These are phyloP conservation scores for Pseudomassariella vexata DNA, from an alignment of 2,329 filamentous ascomycete genomes.

Conservation along the genomic window DNA sequence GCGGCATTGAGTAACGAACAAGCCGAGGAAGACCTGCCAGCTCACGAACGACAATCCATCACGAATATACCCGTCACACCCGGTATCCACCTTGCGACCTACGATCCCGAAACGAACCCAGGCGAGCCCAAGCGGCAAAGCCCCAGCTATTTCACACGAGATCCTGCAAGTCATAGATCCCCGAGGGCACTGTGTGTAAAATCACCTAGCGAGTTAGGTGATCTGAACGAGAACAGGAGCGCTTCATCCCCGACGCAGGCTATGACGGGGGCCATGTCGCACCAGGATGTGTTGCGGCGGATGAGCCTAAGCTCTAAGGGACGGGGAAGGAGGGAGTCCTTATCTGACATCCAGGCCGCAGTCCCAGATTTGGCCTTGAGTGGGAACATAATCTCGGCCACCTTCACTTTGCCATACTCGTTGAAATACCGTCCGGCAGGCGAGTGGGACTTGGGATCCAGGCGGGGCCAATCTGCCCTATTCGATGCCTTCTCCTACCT, in stretches of 20 bases:
- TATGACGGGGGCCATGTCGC: slow-evolving; percentile 26
- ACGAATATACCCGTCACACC: slow-evolving; percentile 35
- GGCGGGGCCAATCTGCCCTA: slow-evolving; percentile 83
- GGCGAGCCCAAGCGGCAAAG: slow-evolving; percentile 7
- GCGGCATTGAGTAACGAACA: too few relatives aligned
- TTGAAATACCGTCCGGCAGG: slow-evolving; percentile 51
- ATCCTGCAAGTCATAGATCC: slow-evolving; percentile 15
- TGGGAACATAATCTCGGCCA: slow-evolving; percentile 62
- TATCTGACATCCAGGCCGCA: slow-evolving; percentile 48
- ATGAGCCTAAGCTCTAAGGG: slow-evolving; percentile 38
- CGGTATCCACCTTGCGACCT: slow-evolving; percentile 27
- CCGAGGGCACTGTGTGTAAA: slow-evolving; percentile 13
- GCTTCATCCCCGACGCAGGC: slow-evolving; percentile 14
- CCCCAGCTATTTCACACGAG: slow-evolving; percentile 25
- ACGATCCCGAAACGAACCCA: slow-evolving; percentile 15
- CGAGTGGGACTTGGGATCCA: slow-evolving; percentile 66
- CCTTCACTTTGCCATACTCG: slow-evolving; percentile 57
- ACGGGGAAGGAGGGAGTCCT: slow-evolving; percentile 39
- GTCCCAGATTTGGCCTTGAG: slow-evolving; percentile 53
- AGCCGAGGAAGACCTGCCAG: slow-evolving; percentile 22
- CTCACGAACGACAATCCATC: slow-evolving; percentile 27
- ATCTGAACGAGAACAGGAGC: neutral
- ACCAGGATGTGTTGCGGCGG: slow-evolving; percentile 35
- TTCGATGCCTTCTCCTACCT: slow-evolving; percentile 89
- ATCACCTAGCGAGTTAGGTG: slow-evolving; percentile 9